These are phyloP conservation scores for Lipomyces yamanashiensis DNA, from an alignment of 805 yeast species.

Conservation along the genomic window DNA sequence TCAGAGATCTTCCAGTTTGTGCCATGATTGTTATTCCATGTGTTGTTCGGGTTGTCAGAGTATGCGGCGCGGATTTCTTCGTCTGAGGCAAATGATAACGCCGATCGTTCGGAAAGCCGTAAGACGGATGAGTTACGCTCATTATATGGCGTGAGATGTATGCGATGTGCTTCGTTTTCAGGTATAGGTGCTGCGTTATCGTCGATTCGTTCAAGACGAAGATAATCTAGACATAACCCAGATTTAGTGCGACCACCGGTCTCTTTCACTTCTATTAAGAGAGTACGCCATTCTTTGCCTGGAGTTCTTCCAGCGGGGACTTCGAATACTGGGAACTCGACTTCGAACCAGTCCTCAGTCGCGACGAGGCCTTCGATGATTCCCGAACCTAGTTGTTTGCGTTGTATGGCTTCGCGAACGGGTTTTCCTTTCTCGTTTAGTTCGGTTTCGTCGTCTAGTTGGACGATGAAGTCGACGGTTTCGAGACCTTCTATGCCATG, in stretches of 20 bases:
- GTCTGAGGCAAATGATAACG: not conserved
- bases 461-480: constrained; percentile 19
- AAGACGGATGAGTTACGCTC: constrained; percentile 2
- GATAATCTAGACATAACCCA: constrained; percentile 25
- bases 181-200: constrained; percentile 9
- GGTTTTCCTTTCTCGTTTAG: constrained; percentile 26
- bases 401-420: constrained; percentile 3
- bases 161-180: not conserved
- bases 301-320: constrained; percentile 9
- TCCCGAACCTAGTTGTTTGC: constrained; percentile 8
- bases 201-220: constrained; percentile 24
- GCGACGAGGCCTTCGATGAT: not conserved
- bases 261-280: constrained; percentile 27
- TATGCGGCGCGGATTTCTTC: not conserved
- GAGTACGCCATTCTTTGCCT: constrained; percentile 21
- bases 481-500: not conserved
- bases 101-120: not conserved
- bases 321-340: constrained; percentile 21
- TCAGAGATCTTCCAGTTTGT: not conserved
- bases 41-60: not conserved
- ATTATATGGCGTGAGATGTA: constrained; percentile 19
- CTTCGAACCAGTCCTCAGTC: constrained; percentile 23
- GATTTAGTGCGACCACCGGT: constrained; percentile 19
- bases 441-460: constrained; percentile 17
- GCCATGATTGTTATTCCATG: not conserved